Conservation (phyloP, 345 rosid species). For the Eucalyptus regnans region DNA sequence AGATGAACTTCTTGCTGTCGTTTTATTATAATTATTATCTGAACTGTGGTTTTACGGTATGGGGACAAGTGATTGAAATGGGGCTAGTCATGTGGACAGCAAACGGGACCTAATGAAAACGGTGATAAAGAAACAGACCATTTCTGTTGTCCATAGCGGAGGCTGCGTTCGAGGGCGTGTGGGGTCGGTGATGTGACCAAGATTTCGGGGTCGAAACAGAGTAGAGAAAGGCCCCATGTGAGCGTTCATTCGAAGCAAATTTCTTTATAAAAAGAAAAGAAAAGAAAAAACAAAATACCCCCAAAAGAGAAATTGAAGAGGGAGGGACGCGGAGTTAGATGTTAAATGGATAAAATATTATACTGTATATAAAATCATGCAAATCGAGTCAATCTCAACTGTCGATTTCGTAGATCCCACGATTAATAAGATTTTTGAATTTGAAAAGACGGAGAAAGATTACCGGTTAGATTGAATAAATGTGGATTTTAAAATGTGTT, state of each 20-base stretch:
- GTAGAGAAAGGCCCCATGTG: slow-evolving; percentile 1
- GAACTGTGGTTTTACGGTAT: background rate
- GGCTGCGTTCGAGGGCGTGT: background rate
- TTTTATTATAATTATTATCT: background rate
- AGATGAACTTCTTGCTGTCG: background rate
- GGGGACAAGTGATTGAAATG: background rate
- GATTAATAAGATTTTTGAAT: background rate
- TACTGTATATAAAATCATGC: background rate
- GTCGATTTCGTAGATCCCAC: background rate
- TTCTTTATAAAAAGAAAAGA: background rate
- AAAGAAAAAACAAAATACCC: background rate
- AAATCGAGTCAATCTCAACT: background rate
- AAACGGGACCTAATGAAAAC: background rate
- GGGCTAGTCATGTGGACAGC: background rate
- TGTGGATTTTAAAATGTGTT: background rate
- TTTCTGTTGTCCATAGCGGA: background rate
- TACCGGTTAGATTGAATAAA: background rate
- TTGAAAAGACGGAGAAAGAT: background rate
- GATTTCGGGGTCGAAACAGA: background rate
- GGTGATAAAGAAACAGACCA: background rate
- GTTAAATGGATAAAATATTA: background rate
- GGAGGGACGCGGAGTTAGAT: background rate
- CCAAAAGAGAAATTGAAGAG: background rate
- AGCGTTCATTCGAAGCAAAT: background rate
- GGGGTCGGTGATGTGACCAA: slow-evolving; percentile 4